Base-by-base conservation (phyloP, 1,139 yeast genomes). In the Hansenula sp. region DNA sequence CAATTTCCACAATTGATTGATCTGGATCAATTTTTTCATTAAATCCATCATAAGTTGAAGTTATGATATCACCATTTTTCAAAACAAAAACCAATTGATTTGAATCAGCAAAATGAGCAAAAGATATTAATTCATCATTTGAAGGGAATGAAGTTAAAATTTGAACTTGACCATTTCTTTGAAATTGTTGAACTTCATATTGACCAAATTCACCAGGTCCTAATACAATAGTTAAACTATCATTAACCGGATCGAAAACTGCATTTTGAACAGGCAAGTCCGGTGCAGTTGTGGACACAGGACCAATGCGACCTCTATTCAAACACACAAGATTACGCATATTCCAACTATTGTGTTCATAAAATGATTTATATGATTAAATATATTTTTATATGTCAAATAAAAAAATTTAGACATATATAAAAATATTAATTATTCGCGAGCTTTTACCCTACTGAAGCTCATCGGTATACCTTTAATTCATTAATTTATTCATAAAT, bases 231-330 rank as follows among this genome's bases (percentile, higher is more conserved):
- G 94, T 77, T 40, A 88, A 69, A 44, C 87, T 75, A 58, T 87
- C 94, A 12, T 83, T 73, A 22, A 84, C 77, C 0, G 86, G 73
- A 58, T 88, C 96, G 53, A 87, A 86, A n/a, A 72, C 75, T 3
- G 92, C 71, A 36, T 72, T 75, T 3, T 68, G 60, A 8, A 80
- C 66, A n/a, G 68, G 69, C 46, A 79, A 65, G 50, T 82, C 92
- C 1, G 92, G 94, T 42, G 55, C 57, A 7, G 75, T 67, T 34
- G 61, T 53, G 2, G 80, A 67, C 30, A 64, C 65, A 5, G 80
- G 79, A 34, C 55, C 52, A 21, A 79, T 63, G 29, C 59, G 61
- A n/a, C 85, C 85, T 48, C 73, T 68, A 53, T 80, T 79, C 43
- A 79, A 68, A 29, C 77, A 70, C 18, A 76, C 66, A 50, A 80